Conservation (phyloP, 768 basidiomycete genomes). For the Kwoniella bestiolae region DNA sequence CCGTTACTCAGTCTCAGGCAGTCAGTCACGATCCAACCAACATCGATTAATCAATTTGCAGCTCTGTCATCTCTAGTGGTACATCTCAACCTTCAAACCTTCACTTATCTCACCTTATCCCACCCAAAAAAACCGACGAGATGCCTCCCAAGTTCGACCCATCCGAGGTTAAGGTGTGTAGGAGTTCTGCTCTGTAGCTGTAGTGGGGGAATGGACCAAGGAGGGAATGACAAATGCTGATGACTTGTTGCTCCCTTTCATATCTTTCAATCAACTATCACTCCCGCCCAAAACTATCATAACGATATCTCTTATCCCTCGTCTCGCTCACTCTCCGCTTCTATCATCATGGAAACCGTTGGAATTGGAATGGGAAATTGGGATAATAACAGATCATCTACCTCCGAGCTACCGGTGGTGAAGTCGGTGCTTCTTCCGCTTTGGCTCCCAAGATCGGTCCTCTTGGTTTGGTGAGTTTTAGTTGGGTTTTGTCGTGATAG, state of each 20-base stretch:
- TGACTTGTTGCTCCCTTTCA: too few species aligned
- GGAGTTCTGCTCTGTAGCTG: not conserved
- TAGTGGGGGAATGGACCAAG: not conserved
- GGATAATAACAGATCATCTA: slow-evolving; percentile 73
- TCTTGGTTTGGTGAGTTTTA: slow-evolving; percentile 96
- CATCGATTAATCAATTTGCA: not conserved
- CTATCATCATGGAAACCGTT: not conserved
- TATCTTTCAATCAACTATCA: too few species aligned
- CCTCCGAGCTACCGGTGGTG: slow-evolving; percentile 97
- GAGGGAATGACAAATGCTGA: not conserved
- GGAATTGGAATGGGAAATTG: slow-evolving; percentile 1
- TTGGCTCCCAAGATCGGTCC: slow-evolving; percentile 99
- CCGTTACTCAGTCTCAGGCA: not conserved
- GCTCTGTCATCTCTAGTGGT: not conserved
- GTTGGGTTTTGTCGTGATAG: too few species aligned
- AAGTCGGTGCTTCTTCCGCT: slow-evolving; percentile 97
- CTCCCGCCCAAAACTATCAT: too few species aligned
- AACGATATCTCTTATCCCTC: not conserved
- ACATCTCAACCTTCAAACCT: slow-evolving; percentile 10
- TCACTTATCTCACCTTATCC: slow-evolving; percentile 9
- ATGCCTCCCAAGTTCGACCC: slow-evolving; percentile 70
- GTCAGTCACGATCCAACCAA: not conserved
- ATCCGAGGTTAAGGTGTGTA: slow-evolving; percentile 78
- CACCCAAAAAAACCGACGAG: slow-evolving; percentile 32
- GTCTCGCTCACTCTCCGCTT: not conserved